Evolutionary conservation across 108 stramenopile genomes (phyloP).

Genomic region (Bacterosira constricta): DNA sequence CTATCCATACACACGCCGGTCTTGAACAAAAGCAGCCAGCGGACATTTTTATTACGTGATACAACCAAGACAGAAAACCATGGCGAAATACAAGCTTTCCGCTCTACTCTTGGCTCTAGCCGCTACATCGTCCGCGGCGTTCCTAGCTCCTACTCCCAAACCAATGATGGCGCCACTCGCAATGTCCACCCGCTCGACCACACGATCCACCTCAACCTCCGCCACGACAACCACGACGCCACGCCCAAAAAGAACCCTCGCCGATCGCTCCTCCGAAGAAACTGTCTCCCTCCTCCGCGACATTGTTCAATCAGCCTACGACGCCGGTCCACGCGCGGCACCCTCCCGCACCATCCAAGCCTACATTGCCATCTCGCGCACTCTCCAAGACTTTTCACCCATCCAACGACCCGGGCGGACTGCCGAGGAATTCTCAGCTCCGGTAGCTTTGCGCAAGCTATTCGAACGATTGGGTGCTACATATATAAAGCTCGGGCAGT

Average conservation of each 20-base stretch:
- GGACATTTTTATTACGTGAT: too few species aligned
- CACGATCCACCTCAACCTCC: constrained; percentile 5
- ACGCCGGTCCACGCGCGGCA: constrained; percentile 82
- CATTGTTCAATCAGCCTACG: constrained; percentile 67
- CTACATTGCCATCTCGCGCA: constrained; percentile 69
- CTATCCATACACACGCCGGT: too few species aligned
- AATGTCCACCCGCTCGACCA: neutral
- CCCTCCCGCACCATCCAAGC: constrained; percentile 82
- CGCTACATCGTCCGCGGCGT: neutral
- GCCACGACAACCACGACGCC: constrained; percentile 18
- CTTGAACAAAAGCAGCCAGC: too few species aligned
- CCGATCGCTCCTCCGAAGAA: constrained; percentile 78
- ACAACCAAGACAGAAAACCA: neutral
- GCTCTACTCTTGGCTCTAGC: constrained; percentile 7
- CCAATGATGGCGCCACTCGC: neutral
- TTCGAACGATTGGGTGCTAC: constrained; percentile 95
- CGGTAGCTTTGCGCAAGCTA: constrained; percentile 74
- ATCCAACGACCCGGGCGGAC: constrained; percentile 44
- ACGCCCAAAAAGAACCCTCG: constrained; percentile 59
- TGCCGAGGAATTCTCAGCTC: constrained; percentile 60
- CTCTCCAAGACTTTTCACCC: constrained; percentile 73
- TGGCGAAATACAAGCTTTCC: constrained; percentile 16
- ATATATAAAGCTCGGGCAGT: constrained; percentile 96
- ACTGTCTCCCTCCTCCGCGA: constrained; percentile 68
- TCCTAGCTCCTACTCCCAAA: neutral